Percentiles rank a stretch among this genome's conserved stretches.
phyloP scores from a whole-genome alignment of 371 early-diverging fungal genomes.

The Mortierella sp. region DNA sequence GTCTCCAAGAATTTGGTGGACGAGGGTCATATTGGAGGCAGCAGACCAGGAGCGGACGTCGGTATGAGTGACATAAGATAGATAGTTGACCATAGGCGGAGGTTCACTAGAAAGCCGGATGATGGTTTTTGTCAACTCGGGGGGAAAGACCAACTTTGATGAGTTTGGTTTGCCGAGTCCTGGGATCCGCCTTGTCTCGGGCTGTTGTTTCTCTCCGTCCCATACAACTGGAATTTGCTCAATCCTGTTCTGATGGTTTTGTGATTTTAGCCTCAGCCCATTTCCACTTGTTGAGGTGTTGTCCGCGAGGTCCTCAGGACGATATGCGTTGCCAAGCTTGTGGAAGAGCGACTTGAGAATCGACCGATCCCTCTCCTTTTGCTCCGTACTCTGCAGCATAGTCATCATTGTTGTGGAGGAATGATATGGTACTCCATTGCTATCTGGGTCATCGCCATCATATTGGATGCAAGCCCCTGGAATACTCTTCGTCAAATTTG shows the following conservation, averaged over 20 bases:
- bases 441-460: neutral
- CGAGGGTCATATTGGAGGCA: slow-evolving; percentile 37
- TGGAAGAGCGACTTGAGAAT: slow-evolving; percentile 13
- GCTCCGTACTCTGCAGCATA: slow-evolving; percentile 1
- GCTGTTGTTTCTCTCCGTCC: slow-evolving; percentile 26
- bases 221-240: slow-evolving; percentile 40
- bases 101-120: slow-evolving; percentile 33
- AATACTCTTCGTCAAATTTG: neutral
- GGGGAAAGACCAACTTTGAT: slow-evolving; percentile 20
- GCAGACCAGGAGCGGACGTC: slow-evolving; percentile 51
- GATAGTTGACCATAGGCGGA: slow-evolving; percentile 36
- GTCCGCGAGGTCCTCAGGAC: neutral
- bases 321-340: slow-evolving; percentile 6
- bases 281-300: neutral
- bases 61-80: slow-evolving; percentile 37
- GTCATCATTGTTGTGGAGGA: slow-evolving; percentile 4
- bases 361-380: neutral
- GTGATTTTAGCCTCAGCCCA: neutral
- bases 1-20: slow-evolving; percentile 39
- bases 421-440: neutral
- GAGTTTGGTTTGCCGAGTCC: slow-evolving; percentile 28
- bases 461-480: neutral
- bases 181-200: slow-evolving; percentile 32
- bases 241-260: slow-evolving; percentile 8
- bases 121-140: slow-evolving; percentile 34